Evolutionary conservation across 805 yeast species (phyloP).

Genomic region (Kazachstania kunashirensis): DNA sequence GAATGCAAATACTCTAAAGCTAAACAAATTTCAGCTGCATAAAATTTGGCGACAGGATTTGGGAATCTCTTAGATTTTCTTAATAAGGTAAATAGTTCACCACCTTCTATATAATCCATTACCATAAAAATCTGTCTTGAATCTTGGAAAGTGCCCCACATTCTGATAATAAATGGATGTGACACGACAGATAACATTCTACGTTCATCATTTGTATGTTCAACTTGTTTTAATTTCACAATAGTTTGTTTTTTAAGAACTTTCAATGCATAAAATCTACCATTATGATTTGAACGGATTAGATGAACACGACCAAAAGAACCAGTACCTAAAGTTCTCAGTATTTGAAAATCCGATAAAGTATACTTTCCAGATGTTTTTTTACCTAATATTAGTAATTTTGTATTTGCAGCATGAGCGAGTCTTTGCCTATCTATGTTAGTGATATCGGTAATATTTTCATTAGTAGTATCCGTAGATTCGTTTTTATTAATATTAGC

Average conservation of each 20-base stretch:
- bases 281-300: slow-evolving; percentile 80
- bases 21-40: slow-evolving; percentile 81
- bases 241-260: slow-evolving; percentile 80
- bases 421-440: no score
- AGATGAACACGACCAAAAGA: slow-evolving; percentile 92
- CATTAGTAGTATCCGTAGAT: background rate
- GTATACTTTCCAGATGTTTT: slow-evolving; percentile 60
- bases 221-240: slow-evolving; percentile 87
- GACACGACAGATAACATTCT: slow-evolving; percentile 77
- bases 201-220: slow-evolving; percentile 92
- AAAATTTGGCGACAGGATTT: slow-evolving; percentile 91
- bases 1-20: slow-evolving; percentile 83
- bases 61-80: slow-evolving; percentile 89
- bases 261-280: slow-evolving; percentile 87
- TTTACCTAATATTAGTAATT: slow-evolving; percentile 9
- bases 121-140: slow-evolving; percentile 77
- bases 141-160: slow-evolving; percentile 98
- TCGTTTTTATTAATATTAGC: background rate
- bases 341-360: slow-evolving; percentile 67
- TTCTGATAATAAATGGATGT: slow-evolving; percentile 82
- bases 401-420: slow-evolving; percentile 1
- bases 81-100: slow-evolving; percentile 77
- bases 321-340: slow-evolving; percentile 89
- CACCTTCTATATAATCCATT: slow-evolving; percentile 96
- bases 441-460: background rate